Conservation (phyloP, 2,329 filamentous ascomycete species). For the Metarhizium album region DNA sequence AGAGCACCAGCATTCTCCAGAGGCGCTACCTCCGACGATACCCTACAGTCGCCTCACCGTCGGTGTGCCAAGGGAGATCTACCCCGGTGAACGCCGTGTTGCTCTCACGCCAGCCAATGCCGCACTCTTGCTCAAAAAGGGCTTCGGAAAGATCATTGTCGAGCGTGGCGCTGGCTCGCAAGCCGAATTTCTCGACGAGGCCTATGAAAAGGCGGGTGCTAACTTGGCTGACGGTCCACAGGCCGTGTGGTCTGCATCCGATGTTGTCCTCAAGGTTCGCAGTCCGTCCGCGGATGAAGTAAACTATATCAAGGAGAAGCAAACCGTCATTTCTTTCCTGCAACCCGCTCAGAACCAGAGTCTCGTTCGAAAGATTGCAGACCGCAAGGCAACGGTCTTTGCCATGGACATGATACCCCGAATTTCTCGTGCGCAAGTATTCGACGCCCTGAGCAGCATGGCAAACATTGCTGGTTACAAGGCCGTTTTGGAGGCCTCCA, state of each 20-base stretch:
- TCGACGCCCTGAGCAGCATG: slow-evolving; percentile 85
- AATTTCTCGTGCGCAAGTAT: slow-evolving; percentile 79
- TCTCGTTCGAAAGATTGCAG: slow-evolving; percentile 62
- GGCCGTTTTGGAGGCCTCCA: slow-evolving; percentile 79
- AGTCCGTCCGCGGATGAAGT: slow-evolving; percentile 62
- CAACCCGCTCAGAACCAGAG: slow-evolving; percentile 73
- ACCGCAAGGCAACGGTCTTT: slow-evolving; percentile 62
- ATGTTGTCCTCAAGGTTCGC: slow-evolving; percentile 79
- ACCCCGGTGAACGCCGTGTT: slow-evolving; percentile 67
- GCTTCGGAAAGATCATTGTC: slow-evolving; percentile 65
- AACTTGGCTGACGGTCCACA: slow-evolving; percentile 58
- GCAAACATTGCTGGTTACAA: slow-evolving; percentile 93
- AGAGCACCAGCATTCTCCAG: slow-evolving; percentile 28
- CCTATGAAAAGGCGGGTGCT: slow-evolving; percentile 68
- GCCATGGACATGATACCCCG: slow-evolving; percentile 91
- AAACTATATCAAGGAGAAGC: slow-evolving; percentile 53
- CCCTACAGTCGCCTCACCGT: slow-evolving; percentile 66
- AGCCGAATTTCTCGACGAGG: slow-evolving; percentile 68
- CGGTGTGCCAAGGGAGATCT: slow-evolving; percentile 72
- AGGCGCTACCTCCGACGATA: slow-evolving; percentile 30
- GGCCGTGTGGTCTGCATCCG: slow-evolving; percentile 60
- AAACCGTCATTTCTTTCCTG: slow-evolving; percentile 72
- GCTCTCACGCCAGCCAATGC: slow-evolving; percentile 80
- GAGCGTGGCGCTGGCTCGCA: slow-evolving; percentile 70
- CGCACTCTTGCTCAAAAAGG: slow-evolving; percentile 72